Evolutionary conservation across 805 yeast species (phyloP).

Genomic region (Komagataella kurtzmanii): DNA sequence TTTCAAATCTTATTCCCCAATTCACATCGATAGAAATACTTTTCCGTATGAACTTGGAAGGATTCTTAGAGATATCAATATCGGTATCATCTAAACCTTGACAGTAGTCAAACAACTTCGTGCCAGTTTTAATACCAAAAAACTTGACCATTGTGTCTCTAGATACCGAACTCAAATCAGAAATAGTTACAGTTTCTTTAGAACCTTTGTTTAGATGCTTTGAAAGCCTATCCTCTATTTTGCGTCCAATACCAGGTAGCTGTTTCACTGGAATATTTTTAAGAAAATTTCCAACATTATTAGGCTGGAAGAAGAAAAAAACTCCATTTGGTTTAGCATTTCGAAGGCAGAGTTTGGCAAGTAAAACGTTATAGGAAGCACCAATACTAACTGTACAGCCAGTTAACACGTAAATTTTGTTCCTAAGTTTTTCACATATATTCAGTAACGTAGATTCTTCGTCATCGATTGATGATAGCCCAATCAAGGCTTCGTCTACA

Average conservation of each 20-base stretch:
- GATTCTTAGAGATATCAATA: constrained; percentile 35
- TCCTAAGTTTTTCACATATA: constrained; percentile 21
- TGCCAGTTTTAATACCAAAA: constrained; percentile 64
- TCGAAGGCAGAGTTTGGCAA: constrained; percentile 64
- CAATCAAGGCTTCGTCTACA: constrained; percentile 84
- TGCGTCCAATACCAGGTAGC: constrained; percentile 54
- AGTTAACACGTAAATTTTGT: constrained; percentile 27
- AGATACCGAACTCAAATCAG: constrained; percentile 22
- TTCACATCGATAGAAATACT: constrained; percentile 81
- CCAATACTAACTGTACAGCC: constrained; percentile 73
- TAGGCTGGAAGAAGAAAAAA: constrained; percentile 15
- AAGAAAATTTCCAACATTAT: constrained; percentile 19
- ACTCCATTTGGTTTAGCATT: constrained; percentile 75
- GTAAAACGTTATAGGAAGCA: constrained; percentile 53
- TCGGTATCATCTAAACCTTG: constrained; percentile 57
- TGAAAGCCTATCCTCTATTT: constrained; percentile 32
- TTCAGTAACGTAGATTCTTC: constrained; percentile 15
- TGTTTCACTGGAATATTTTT: constrained; percentile 22
- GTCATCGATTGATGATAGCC: constrained; percentile 24
- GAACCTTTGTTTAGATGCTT: constrained; percentile 13
- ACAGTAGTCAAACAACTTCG: constrained; percentile 42
- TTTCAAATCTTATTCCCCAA: constrained; percentile 75
- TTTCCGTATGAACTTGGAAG: constrained; percentile 45
- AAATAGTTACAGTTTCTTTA: constrained; percentile 16
- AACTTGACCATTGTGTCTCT: constrained; percentile 23